Conservation (phyloP, 2,329 filamentous ascomycete species). For the Arthroderma sp. region DNA sequence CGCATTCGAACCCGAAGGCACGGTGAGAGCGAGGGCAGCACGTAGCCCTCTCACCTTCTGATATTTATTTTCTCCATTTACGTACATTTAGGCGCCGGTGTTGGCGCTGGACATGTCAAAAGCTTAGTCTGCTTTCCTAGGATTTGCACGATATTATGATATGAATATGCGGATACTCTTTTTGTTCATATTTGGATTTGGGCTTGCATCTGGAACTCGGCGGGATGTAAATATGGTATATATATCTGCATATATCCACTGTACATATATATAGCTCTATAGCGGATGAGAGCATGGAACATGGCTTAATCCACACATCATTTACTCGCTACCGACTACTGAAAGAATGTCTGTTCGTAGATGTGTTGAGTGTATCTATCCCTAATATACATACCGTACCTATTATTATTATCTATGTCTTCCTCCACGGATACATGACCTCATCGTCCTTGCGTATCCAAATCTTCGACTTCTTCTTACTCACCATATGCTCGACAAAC, state of each 20-base stretch:
- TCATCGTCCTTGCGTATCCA: conserved; percentile 76
- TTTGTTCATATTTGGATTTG: not conserved
- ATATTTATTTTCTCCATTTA: not conserved
- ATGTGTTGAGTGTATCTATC: not conserved
- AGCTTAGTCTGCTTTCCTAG: not conserved
- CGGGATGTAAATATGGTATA: not conserved
- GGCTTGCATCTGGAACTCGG: not conserved
- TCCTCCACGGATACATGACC: conserved; percentile 52
- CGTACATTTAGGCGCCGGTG: not conserved
- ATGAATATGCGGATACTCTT: not conserved
- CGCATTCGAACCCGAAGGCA: conserved; percentile 22
- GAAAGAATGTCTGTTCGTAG: not conserved
- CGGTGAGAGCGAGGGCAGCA: conserved; percentile 5
- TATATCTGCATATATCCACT: not conserved
- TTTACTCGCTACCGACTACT: too few species aligned
- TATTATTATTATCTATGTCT: not conserved
- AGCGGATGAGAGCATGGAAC: too few species aligned
- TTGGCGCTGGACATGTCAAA: not conserved
- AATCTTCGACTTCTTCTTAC: conserved; percentile 81
- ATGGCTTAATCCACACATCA: too few species aligned
- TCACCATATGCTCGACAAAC: conserved; percentile 78
- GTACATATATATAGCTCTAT: not conserved
- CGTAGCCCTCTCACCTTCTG: not conserved
- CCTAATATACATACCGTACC: not conserved
- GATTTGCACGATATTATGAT: not conserved